Base-by-base conservation (phyloP, 2,329 filamentous ascomycete genomes). In the Rhinocladiella mackenziei region DNA sequence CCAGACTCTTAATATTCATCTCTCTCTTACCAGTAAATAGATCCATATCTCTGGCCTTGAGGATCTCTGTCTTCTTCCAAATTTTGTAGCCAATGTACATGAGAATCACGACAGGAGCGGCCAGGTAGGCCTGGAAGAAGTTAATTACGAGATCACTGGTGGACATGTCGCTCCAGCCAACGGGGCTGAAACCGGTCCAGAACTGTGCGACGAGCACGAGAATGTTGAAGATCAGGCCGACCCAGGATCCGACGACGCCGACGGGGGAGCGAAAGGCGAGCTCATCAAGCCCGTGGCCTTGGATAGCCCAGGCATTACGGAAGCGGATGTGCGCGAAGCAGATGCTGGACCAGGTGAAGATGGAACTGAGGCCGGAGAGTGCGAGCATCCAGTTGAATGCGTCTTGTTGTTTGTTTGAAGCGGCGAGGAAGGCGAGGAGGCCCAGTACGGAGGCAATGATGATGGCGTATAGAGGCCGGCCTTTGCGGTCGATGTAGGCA, bases 21-120 rank as follows among this genome's bases (percentile, higher is more conserved):
- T 95, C 88, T 18, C 89, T 75, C 19, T 89, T 80, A 2, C 91
- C 91, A 0, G 89, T 94, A 48, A 84, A 78, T 51, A 96, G 68
- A 65, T 96, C 89, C 81, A 96, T 94, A 51, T 94, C 83, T 38
- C 75, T 71, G 23, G 76, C 67, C 13, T 75, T 72, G 31, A 95
- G 74, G 45, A 87, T 73, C 1, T 72, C 68, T 1, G 89, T 94
- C 44, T 73, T 74, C 61, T 78, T 86, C 65, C 73, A 84, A 23
- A 92, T 11, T 68, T 94, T 94, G 67, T 94, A 91, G 0, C 65
- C 71, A 8, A 86, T 32, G 63, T 86, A 94, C 64, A 83, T 73
- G 13, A 60, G 22, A 2, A 59, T 15, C 10, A 62, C 59, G 22
- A 62, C 42, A 3, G 60, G 60, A 6, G 55, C 53, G 13, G 60